These are phyloP conservation scores for Quercus bicolor DNA, from an alignment of 306 rosid genomes.

Conservation along the genomic window DNA sequence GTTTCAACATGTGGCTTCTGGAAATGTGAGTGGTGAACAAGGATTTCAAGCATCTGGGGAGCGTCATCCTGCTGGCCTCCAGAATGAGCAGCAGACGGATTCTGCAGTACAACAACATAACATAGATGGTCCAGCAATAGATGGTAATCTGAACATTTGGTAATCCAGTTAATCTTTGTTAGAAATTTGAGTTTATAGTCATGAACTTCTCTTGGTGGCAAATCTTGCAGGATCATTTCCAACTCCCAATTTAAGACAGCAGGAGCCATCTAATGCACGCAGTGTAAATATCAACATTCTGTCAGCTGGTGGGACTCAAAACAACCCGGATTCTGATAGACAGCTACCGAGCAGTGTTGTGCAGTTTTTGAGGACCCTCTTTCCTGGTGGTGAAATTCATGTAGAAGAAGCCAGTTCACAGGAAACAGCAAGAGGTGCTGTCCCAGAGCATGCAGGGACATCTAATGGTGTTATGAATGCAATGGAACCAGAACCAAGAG, in stretches of 20 bases:
- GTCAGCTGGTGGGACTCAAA: slow-evolving; percentile 68
- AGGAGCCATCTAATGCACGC: slow-evolving; percentile 44
- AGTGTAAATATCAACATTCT: slow-evolving; percentile 61
- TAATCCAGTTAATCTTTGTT: slow-evolving; percentile 16
- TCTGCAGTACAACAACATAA: slow-evolving; percentile 45
- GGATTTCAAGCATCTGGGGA: slow-evolving; percentile 58
- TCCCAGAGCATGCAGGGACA: slow-evolving; percentile 47
- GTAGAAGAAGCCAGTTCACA: slow-evolving; percentile 65
- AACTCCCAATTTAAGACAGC: slow-evolving; percentile 45
- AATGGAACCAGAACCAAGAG: slow-evolving; percentile 63
- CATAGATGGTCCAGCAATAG: slow-evolving; percentile 53
- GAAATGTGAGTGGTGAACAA: slow-evolving; percentile 46
- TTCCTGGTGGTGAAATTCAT: slow-evolving; percentile 89
- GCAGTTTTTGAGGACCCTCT: slow-evolving; percentile 59
- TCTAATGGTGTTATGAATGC: slow-evolving; percentile 36
- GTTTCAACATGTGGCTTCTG: slow-evolving; percentile 64
- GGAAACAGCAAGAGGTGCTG: slow-evolving; percentile 42
- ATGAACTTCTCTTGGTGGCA: slow-evolving; percentile 16
- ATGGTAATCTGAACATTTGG: slow-evolving; percentile 49
- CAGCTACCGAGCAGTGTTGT: slow-evolving; percentile 60
- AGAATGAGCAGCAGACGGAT: slow-evolving; percentile 34
- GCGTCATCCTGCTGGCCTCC: slow-evolving; percentile 32
- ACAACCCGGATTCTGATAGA: slow-evolving; percentile 63
- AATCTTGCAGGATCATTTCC: slow-evolving; percentile 45
- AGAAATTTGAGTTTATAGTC: slow-evolving; percentile 9